These are phyloP conservation scores for Fusarium sp. DNA, from an alignment of 2,329 filamentous ascomycete species.

Conservation along the genomic window DNA sequence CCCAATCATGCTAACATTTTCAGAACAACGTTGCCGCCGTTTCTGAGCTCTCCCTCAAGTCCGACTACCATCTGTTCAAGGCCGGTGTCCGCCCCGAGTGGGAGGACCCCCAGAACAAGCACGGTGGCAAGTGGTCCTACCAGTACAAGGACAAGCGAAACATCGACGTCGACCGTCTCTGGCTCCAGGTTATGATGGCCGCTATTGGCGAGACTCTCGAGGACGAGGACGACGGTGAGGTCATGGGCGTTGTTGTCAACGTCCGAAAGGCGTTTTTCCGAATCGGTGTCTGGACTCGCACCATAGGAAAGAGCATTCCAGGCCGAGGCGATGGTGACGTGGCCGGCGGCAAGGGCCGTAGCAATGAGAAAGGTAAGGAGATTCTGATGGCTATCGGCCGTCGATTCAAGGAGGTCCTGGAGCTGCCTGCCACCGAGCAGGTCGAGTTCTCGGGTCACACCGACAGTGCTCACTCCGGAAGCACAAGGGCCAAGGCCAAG, in stretches of 20 bases:
- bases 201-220: constrained; percentile 98
- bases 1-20: constrained; percentile 16
- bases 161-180: constrained; percentile 92
- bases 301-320: constrained; percentile 85
- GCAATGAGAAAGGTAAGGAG: constrained; percentile 84
- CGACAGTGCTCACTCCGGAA: constrained; percentile 91
- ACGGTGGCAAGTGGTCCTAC: constrained; percentile 99
- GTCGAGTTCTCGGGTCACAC: constrained; percentile 98
- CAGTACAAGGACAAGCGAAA: constrained; percentile 96
- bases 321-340: constrained; percentile 79
- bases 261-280: constrained; percentile 98
- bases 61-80: constrained; percentile 99
- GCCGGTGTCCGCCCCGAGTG: constrained; percentile 96
- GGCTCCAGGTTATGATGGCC: constrained; percentile 96
- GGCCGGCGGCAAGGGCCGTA: constrained; percentile 81
- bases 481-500: constrained; percentile 96
- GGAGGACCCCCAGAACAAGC: constrained; percentile 99
- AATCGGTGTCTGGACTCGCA: constrained; percentile 97
- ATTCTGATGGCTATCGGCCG: constrained; percentile 86
- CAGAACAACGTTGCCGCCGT: constrained; percentile 99
- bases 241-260: constrained; percentile 99
- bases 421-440: constrained; percentile 78
- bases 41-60: constrained; percentile 95
- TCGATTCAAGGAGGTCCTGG: constrained; percentile 92
- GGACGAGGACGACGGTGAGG: constrained; percentile 92